These are phyloP conservation scores for Tetrahymena borealis DNA, from an alignment of 73 alveolate genomes.

Conservation along the genomic window DNA sequence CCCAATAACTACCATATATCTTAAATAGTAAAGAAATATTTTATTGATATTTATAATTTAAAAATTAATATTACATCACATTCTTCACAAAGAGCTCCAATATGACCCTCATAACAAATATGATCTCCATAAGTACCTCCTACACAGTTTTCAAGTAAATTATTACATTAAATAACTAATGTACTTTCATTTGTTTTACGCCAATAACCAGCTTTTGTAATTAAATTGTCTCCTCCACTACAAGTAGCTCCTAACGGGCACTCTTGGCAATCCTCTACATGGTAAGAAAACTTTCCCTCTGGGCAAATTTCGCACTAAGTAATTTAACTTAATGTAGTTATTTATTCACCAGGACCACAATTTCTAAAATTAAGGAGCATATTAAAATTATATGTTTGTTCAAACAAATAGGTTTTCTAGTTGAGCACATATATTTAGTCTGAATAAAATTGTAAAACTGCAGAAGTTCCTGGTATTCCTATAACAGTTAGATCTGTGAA, in stretches of 20 bases:
- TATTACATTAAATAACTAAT: background rate
- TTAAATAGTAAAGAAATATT: no score
- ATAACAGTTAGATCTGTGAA: background rate
- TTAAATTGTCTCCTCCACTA: background rate
- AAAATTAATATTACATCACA: slow-evolving; percentile 22
- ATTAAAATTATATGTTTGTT: background rate
- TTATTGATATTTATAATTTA: no score
- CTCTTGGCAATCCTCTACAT: background rate
- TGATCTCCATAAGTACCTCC: slow-evolving; percentile 21
- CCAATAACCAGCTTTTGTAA: background rate
- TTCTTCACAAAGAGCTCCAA: slow-evolving; percentile 40
- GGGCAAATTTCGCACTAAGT: background rate
- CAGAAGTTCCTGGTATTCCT: background rate
- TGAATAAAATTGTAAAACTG: background rate
- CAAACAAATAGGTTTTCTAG: background rate
- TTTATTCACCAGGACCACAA: background rate
- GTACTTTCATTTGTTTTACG: background rate
- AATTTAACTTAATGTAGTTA: background rate
- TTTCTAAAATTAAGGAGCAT: background rate
- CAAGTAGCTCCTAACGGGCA: background rate
- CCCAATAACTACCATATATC: no score
- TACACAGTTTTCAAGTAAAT: slow-evolving; percentile 7
- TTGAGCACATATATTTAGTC: background rate
- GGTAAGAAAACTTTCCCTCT: background rate
- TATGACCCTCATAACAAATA: slow-evolving; percentile 20